Conservation (phyloP, 441 rosid species). For the Pelargonium australe region DNA sequence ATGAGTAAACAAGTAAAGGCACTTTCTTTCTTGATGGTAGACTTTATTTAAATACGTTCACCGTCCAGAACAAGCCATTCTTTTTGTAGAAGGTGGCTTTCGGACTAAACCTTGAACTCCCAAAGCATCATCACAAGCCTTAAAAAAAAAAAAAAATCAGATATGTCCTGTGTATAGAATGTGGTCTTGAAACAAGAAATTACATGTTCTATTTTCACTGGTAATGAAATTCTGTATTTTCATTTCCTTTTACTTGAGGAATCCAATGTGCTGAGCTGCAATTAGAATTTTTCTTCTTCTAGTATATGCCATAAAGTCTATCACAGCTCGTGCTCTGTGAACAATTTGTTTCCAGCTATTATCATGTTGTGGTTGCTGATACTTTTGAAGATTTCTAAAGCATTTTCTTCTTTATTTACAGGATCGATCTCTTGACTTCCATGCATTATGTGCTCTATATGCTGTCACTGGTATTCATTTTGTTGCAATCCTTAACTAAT, state of each 20-base stretch:
- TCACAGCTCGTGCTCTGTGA: conserved; percentile 1
- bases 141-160: too few relatives aligned
- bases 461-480: conserved; percentile 83
- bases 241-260: neutral
- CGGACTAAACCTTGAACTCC: neutral
- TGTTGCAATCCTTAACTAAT: neutral
- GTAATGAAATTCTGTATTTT: neutral
- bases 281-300: neutral
- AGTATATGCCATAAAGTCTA: neutral
- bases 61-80: neutral
- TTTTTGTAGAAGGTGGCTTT: neutral
- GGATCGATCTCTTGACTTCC: conserved; percentile 97
- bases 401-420: conserved; percentile 27
- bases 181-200: too few relatives aligned
- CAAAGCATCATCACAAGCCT: neutral
- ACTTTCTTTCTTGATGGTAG: neutral
- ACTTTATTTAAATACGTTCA: neutral
- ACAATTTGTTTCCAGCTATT: conserved; percentile 8
- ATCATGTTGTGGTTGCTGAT: conserved; percentile 4
- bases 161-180: neutral
- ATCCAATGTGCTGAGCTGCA: neutral
- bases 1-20: neutral
- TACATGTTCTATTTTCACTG: neutral
- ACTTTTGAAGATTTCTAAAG: conserved; percentile 9
- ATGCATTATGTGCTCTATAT: conserved; percentile 75